Base-by-base conservation (phyloP, 2,329 filamentous ascomycete genomes). In the Arthrobotrys iridis region DNA sequence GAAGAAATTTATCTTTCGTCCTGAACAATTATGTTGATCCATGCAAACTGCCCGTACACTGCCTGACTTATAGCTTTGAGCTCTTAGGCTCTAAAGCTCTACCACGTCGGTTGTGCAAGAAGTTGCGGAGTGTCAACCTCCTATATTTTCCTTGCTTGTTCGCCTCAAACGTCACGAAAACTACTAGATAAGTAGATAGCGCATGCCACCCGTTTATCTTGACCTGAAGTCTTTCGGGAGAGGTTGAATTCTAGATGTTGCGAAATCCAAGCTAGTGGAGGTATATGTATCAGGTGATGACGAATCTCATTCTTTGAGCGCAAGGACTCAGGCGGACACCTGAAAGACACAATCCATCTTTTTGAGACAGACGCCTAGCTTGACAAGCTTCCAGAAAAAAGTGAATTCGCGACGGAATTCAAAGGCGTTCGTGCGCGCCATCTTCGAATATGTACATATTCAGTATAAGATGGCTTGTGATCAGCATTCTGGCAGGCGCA, bases 401-500 rank as follows among this genome's bases (percentile, higher is more conserved):
- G 60, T 52, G 10, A 40, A 15, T 45, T 65, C 52, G 68, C 43
- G 43, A 48, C 28, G 37, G 37, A 71, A 71, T 57, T 41, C n/a
- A 18, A 28, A 71, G 20, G 35, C 35, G 26, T 26, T 30, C 22
- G 3, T 20, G 10, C 15, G 28, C 59, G 15, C 48, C 60, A 59
- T 59, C 30, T 28, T 24, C 30, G 28, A n/a, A 65, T 40, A 37
- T 43, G 46, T 28, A 33, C 22, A 48, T 46, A 58, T 33, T 46
- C 24, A 20, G 18, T 48, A 46, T 40, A 35, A 24, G 41, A 55
- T 62, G 35, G 55, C 57, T 30, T 28, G 22, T 24, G 60, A 74
- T 60, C 52, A 66, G 35, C 68, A 74, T 74, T 74, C 68, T 26
- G 45, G 11, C 30, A 40, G 40, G 37, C 24, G 35, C 30, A 6